Percentiles rank a stretch among this genome's conserved stretches.
phyloP scores from a whole-genome alignment of 306 rosid genomes.

The Ceratonia siliqua region DNA sequence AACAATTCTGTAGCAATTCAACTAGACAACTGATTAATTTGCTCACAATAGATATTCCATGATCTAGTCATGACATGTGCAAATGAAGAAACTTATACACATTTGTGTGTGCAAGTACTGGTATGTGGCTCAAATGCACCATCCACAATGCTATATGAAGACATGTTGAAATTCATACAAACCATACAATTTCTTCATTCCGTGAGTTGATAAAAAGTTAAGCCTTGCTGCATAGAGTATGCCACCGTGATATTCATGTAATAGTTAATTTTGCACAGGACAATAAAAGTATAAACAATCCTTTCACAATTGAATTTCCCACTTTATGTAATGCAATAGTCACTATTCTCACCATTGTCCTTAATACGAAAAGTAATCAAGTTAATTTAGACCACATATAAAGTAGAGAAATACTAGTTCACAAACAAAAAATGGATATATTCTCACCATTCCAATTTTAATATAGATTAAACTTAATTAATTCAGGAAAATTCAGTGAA shows the following conservation, averaged over 20 bases:
- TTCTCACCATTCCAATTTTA: neutral
- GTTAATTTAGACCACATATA: constrained; percentile 23
- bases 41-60: constrained; percentile 6
- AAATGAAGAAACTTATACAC: constrained; percentile 16
- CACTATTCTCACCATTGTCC: constrained; percentile 12
- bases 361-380: neutral
- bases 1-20: constrained; percentile 5
- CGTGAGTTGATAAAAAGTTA: neutral
- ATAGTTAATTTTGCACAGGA: constrained; percentile 8
- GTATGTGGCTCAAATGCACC: constrained; percentile 11
- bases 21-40: constrained; percentile 20
- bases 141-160: constrained; percentile 13
- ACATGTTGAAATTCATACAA: constrained; percentile 1
- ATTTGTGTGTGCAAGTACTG: neutral
- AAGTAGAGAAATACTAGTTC: neutral
- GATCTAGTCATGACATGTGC: neutral
- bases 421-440: neutral
- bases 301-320: constrained; percentile 6
- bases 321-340: too few relatives aligned
- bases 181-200: neutral
- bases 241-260: neutral
- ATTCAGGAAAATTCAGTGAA: neutral
- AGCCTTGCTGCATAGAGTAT: constrained; percentile 2
- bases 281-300: constrained; percentile 13
- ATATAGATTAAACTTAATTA: neutral